Conservation (phyloP, 192 early-diverging fungal genomes). For the Dissophora ornata region DNA sequence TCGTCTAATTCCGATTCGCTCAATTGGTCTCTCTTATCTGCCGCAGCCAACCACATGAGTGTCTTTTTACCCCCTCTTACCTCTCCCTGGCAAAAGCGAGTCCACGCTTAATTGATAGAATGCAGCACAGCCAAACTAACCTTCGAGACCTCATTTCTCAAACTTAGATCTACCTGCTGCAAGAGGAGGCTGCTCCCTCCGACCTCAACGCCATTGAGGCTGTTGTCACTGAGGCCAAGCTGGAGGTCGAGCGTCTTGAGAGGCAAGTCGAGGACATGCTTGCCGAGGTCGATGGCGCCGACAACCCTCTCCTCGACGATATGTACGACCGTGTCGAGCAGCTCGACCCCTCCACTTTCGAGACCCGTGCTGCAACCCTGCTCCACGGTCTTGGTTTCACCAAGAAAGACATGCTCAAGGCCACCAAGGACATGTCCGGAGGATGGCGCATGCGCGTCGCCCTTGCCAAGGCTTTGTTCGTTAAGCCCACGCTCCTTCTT, state of each 20-base stretch:
- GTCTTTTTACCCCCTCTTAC: too few species aligned
- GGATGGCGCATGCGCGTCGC: constrained; percentile 99
- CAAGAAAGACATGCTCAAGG: constrained; percentile 87
- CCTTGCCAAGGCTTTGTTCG: constrained; percentile 95
- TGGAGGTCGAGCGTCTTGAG: constrained; percentile 93
- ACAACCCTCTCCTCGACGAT: constrained; percentile 90
- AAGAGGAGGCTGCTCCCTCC: constrained; percentile 95
- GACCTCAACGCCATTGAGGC: constrained; percentile 92
- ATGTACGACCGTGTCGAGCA: constrained; percentile 96
- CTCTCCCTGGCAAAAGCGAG: too few species aligned
- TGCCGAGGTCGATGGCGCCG: constrained; percentile 79
- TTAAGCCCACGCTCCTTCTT: constrained; percentile 87
- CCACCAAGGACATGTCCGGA: constrained; percentile 97
- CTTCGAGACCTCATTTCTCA: too few species aligned
- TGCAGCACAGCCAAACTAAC: not conserved
- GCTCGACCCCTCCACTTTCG: constrained; percentile 95
- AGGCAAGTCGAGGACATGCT: constrained; percentile 91
- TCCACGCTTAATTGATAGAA: too few species aligned
- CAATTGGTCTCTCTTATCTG: too few species aligned
- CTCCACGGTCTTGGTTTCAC: constrained; percentile 95
- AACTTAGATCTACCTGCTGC: constrained; percentile 86
- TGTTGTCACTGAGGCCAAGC: constrained; percentile 89
- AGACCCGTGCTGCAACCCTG: constrained; percentile 89
- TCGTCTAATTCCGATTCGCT: too few species aligned
- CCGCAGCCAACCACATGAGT: too few species aligned